phyloP scores from a whole-genome alignment of 371 early-diverging fungal genomes.

The Mucor plumbeus region DNA sequence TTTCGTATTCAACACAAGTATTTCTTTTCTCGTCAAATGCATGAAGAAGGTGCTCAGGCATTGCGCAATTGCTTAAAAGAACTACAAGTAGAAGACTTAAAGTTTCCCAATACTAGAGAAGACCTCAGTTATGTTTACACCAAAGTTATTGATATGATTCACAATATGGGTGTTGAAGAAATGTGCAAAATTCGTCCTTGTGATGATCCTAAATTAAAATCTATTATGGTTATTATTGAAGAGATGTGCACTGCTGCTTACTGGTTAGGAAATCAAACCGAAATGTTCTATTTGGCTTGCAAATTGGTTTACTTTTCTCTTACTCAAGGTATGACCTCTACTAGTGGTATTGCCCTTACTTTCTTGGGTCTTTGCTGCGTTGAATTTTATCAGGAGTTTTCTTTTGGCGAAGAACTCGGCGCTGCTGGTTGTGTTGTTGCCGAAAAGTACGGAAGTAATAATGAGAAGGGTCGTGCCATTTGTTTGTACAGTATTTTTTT shows the following conservation, averaged over 20 bases:
- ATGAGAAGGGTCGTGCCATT: slow-evolving; percentile 43
- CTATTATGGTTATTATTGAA: slow-evolving; percentile 42
- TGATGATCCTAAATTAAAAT: slow-evolving; percentile 28
- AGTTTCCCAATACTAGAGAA: slow-evolving; percentile 17
- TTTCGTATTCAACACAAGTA: slow-evolving; percentile 46
- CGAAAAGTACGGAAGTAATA: slow-evolving; percentile 35
- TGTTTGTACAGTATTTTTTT: slow-evolving; percentile 41
- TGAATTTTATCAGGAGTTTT: slow-evolving; percentile 26
- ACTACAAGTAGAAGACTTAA: slow-evolving; percentile 29
- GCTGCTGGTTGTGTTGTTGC: slow-evolving; percentile 34
- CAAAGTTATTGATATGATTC: slow-evolving; percentile 20
- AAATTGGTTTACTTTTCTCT: slow-evolving; percentile 41
- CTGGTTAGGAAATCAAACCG: slow-evolving; percentile 43
- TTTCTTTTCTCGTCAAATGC: slow-evolving; percentile 43
- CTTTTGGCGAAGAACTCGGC: slow-evolving; percentile 44
- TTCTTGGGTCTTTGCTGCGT: slow-evolving; percentile 41
- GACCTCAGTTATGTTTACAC: slow-evolving; percentile 25
- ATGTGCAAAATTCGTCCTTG: slow-evolving; percentile 25
- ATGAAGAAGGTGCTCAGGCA: slow-evolving; percentile 30
- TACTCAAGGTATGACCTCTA: slow-evolving; percentile 29
- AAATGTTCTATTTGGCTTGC: slow-evolving; percentile 44
- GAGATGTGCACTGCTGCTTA: slow-evolving; percentile 46
- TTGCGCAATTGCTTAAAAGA: slow-evolving; percentile 39
- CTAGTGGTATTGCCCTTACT: slow-evolving; percentile 34
- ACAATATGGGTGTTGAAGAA: slow-evolving; percentile 23